Evolutionary conservation across 1,284 basidiomycete genomes (phyloP), one percentile per base, ranked within the genome.

Genomic region (Ceratobasidium sp.): DNA sequence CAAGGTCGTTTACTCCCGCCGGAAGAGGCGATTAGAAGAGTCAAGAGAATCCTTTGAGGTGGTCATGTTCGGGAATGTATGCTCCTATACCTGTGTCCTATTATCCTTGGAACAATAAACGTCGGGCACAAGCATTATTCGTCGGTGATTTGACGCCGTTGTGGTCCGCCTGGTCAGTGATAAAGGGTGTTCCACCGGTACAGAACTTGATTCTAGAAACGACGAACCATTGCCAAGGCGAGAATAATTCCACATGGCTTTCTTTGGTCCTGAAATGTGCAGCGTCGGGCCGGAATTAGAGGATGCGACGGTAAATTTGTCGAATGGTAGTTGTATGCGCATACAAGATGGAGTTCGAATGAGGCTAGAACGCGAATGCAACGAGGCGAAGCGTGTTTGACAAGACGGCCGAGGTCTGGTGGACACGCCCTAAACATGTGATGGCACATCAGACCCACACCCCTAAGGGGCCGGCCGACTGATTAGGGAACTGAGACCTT

Each of bases 291-390:
- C 39, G 21, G 56, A n/a, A 27, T 29, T 27, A 44, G 29, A 27
- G 36, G 56, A 27, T 44, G 30, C 21, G 42, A 58, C 56, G 39
- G 56, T n/a, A 21, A 58, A 44, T 44, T 46, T n/a, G 11, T 44
- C 16, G 6, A 2, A 21, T 23, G 9, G n/a, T 27, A n/a, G 16
- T 46, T 46, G 16, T 46, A 46, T 46, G 42, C 42, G 42, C 42
- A 46, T 46, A 16, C n/a, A n/a, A n/a, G 42, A 46, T 46, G 5
- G 42, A 46, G 42, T 4, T 21, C 5, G 16, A 7, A 46, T 6
- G 19, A 46, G 6, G 19, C 5, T 46, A 6, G 42, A 21, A 46
- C 16, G 42, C 42, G 42, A n/a, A 4, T 5, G 6, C 42, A 46
- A 46, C 42, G 42, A 16, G 42, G 42, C 16, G 42, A 11, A 11